Conservation (phyloP, 2,329 filamentous ascomycete species). For the Calonectria crousiana region DNA sequence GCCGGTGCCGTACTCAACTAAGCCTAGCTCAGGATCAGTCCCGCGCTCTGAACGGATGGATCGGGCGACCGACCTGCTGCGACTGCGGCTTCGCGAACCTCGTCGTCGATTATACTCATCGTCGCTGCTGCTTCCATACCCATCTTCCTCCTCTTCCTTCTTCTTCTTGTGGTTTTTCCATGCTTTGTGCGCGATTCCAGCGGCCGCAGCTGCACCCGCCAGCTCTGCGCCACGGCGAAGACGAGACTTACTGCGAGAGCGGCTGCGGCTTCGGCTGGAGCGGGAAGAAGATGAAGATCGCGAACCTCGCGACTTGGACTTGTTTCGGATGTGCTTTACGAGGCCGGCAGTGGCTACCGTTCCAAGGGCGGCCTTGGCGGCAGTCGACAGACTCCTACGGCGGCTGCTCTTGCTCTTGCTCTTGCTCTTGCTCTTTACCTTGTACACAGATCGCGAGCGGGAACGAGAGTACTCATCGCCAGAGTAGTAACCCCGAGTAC, state of each 20-base stretch:
- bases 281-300: constrained; percentile 22
- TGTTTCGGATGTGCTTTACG: constrained; percentile 68
- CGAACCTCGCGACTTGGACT: constrained; percentile 55
- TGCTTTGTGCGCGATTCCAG: constrained; percentile 70
- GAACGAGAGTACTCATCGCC: constrained; percentile 57
- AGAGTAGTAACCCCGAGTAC: constrained; percentile 58
- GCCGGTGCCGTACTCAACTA: constrained; percentile 75
- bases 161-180: constrained; percentile 73
- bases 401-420: constrained; percentile 50
- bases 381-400: constrained; percentile 59
- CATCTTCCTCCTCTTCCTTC: constrained; percentile 57
- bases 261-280: constrained; percentile 37
- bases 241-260: constrained; percentile 57
- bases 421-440: constrained; percentile 1
- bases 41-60: constrained; percentile 63
- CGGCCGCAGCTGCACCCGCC: constrained; percentile 69
- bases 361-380: constrained; percentile 69
- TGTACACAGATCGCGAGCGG: constrained; percentile 53
- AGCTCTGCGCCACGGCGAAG: constrained; percentile 70
- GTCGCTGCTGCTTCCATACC: constrained; percentile 47
- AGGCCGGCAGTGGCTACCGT: constrained; percentile 70
- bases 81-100: constrained; percentile 51
- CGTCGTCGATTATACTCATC: constrained; percentile 52
- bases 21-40: constrained; percentile 76
- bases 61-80: constrained; percentile 66